Percentiles rank a stretch among this genome's conserved stretches.
These are phyloP conservation scores for Phaeoacremonium minimum DNA, from an alignment of 2,329 filamentous ascomycete species.

Conservation along the genomic window DNA sequence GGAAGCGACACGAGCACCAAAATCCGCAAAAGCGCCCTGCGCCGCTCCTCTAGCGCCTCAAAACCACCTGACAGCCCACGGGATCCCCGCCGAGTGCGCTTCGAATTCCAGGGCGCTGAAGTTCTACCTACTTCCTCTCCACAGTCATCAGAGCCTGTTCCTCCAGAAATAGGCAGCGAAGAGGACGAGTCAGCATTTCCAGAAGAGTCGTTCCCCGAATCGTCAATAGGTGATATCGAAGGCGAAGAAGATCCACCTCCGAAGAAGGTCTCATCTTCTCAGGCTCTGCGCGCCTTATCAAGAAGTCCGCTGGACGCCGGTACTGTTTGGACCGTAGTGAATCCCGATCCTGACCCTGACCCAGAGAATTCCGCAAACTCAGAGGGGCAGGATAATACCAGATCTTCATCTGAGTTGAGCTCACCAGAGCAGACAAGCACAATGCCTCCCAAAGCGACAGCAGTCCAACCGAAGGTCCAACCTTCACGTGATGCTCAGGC, in stretches of 20 bases:
- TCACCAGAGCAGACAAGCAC: no score
- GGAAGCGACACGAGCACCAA: slow-evolving; percentile 41
- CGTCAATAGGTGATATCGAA: slow-evolving; percentile 20
- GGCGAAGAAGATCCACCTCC: slow-evolving; percentile 25
- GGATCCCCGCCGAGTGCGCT: slow-evolving; percentile 55
- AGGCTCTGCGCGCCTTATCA: slow-evolving; percentile 28
- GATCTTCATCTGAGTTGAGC: no score
- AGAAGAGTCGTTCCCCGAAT: slow-evolving; percentile 14
- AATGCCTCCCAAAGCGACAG: no score
- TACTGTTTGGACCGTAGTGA: slow-evolving; percentile 26
- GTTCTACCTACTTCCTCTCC: slow-evolving; percentile 58
- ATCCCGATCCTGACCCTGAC: slow-evolving; percentile 9
- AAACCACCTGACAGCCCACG: slow-evolving; percentile 29
- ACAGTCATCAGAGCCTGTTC: slow-evolving; percentile 22
- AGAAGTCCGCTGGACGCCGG: slow-evolving; percentile 28
- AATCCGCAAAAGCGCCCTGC: slow-evolving; percentile 49
- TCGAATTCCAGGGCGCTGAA: slow-evolving; percentile 56
- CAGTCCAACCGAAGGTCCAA: no score
- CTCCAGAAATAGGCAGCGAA: slow-evolving; percentile 9
- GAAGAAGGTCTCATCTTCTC: slow-evolving; percentile 29
- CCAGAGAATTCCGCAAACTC: background rate
- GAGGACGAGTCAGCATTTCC: slow-evolving; percentile 7
- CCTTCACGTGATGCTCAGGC: no score
- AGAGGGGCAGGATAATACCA: no score
- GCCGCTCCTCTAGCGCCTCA: slow-evolving; percentile 50